Evolutionary conservation across 192 early-diverging fungal species (phyloP).

Genomic region (Coemansia sp.): DNA sequence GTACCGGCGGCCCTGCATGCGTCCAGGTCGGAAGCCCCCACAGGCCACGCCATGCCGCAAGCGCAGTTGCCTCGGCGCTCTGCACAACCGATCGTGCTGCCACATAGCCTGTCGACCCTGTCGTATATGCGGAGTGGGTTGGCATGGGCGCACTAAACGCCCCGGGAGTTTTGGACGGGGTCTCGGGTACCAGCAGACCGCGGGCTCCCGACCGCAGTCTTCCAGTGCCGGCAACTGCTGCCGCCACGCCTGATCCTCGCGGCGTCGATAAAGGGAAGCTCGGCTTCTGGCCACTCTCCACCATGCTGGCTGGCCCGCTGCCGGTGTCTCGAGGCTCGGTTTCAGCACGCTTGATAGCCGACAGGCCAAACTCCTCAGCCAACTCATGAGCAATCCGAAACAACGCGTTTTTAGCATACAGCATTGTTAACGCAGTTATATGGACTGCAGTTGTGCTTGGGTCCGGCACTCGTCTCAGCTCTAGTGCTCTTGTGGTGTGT

Average conservation of each 20-base stretch:
- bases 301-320: constrained; percentile 9
- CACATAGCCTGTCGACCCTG: no score
- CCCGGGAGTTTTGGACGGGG: constrained; percentile 16
- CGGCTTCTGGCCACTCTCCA: not conserved
- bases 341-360: constrained; percentile 43
- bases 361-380: constrained; percentile 53
- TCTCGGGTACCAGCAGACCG: constrained; percentile 40
- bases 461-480: constrained; percentile 37
- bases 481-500: constrained; percentile 33
- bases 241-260: constrained; percentile 16
- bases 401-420: constrained; percentile 38
- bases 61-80: constrained; percentile 22
- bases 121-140: no score
- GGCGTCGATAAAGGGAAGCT: constrained; percentile 16
- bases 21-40: constrained; percentile 54
- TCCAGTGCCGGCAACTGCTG: constrained; percentile 31
- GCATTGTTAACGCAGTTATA: constrained; percentile 36
- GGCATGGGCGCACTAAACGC: no score
- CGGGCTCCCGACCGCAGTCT: constrained; percentile 43
- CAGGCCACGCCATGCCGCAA: constrained; percentile 48
- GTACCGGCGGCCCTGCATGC: constrained; percentile 40
- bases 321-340: constrained; percentile 41
- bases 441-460: constrained; percentile 42
- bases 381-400: constrained; percentile 51
- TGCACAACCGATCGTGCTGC: constrained; percentile 25